phyloP scores from a whole-genome alignment of 2,329 filamentous ascomycete genomes.

The Pestalotiopsis fici region DNA sequence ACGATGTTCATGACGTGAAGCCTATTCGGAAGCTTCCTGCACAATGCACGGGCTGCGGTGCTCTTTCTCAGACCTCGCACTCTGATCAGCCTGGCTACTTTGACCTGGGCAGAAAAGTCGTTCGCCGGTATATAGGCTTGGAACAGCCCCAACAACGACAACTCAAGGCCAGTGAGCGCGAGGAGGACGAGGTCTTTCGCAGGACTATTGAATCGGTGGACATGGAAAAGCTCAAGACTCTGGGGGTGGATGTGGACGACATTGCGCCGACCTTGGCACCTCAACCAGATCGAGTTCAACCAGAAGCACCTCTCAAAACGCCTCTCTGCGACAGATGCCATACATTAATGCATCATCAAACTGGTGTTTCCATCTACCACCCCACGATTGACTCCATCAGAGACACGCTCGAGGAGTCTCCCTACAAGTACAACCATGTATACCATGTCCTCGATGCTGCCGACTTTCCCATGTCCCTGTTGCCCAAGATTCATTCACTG shows the following conservation, averaged over 20 bases:
- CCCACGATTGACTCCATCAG: conserved; percentile 80
- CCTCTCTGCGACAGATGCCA: conserved; percentile 90
- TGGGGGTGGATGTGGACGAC: conserved; percentile 46
- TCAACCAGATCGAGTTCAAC: conserved; percentile 10
- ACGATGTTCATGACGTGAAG: neutral
- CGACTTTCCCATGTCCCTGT: conserved; percentile 92
- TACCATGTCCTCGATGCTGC: conserved; percentile 95
- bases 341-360: conserved; percentile 73
- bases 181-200: conserved; percentile 49
- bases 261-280: conserved; percentile 31
- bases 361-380: conserved; percentile 72
- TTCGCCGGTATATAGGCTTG: conserved; percentile 47
- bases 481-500: conserved; percentile 73
- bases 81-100: conserved; percentile 58
- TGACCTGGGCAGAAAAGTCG: conserved; percentile 49
- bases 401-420: conserved; percentile 84
- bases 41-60: conserved; percentile 66
- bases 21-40: conserved; percentile 44
- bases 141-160: conserved; percentile 23
- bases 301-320: conserved; percentile 28
- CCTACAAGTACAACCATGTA: conserved; percentile 87
- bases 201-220: conserved; percentile 45
- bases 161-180: conserved; percentile 13
- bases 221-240: conserved; percentile 39
- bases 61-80: conserved; percentile 58